Evolutionary conservation across 2,329 filamentous ascomycete species (phyloP).

Genomic region (Stenocarpella maydis): DNA sequence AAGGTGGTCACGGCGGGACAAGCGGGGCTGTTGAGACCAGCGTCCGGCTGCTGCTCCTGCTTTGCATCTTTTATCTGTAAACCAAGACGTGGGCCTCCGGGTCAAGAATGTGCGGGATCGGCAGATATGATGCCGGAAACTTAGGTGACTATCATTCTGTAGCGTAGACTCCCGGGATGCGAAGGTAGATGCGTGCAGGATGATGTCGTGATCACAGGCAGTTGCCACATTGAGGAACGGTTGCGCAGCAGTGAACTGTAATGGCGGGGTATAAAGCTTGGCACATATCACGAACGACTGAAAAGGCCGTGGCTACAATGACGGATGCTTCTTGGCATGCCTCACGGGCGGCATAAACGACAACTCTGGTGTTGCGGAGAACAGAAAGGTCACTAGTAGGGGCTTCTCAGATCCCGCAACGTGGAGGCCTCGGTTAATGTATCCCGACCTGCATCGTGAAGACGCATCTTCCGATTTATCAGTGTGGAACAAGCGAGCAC

Average conservation of each 20-base stretch:
- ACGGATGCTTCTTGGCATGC: slow-evolving; percentile 10
- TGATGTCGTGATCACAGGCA: slow-evolving; percentile 7
- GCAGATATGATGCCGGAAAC: slow-evolving; percentile 2
- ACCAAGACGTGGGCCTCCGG: neutral
- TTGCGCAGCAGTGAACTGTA: neutral
- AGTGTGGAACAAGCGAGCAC: too few species aligned
- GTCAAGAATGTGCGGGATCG: neutral
- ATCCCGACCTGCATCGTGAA: too few species aligned
- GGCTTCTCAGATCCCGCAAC: too few species aligned
- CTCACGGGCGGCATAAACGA: neutral
- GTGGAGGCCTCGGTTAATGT: too few species aligned
- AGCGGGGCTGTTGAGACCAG: neutral
- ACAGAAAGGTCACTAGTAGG: too few species aligned
- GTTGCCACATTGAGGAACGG: slow-evolving; percentile 18
- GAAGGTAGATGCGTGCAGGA: neutral
- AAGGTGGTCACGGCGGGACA: neutral
- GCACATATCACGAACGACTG: neutral
- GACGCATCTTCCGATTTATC: too few species aligned
- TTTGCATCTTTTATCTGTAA: neutral
- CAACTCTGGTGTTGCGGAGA: slow-evolving; percentile 4
- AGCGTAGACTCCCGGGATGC: neutral
- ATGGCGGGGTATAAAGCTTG: slow-evolving; percentile 19
- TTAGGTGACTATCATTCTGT: neutral
- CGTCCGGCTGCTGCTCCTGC: neutral
- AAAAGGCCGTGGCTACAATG: neutral